Percentiles rank a stretch among this genome's conserved stretches.
These are phyloP conservation scores for Coemansia biformis DNA, from an alignment of 192 early-diverging fungal species.

Conservation along the genomic window DNA sequence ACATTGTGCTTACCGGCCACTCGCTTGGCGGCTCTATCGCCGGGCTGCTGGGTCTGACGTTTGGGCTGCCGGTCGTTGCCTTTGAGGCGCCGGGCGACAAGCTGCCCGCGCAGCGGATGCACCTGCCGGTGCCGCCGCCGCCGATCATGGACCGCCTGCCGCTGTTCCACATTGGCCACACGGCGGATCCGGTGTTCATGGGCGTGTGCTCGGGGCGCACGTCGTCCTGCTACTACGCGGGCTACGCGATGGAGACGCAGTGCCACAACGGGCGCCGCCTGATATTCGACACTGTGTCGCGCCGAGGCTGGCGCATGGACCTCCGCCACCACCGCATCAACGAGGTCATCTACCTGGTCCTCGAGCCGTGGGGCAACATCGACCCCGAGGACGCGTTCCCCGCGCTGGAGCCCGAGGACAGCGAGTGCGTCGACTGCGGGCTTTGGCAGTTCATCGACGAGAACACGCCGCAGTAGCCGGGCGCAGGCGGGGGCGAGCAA, in stretches of 20 bases:
- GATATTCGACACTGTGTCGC: slow-evolving; percentile 64
- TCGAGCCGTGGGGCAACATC: slow-evolving; percentile 43
- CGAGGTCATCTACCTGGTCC: slow-evolving; percentile 63
- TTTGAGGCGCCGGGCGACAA: slow-evolving; percentile 84
- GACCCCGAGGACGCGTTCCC: slow-evolving; percentile 36
- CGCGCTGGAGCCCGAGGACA: slow-evolving; percentile 26
- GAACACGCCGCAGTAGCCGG: slow-evolving; percentile 38
- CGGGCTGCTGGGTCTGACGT: slow-evolving; percentile 71
- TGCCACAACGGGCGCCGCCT: slow-evolving; percentile 77
- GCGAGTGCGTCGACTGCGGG: slow-evolving; percentile 72
- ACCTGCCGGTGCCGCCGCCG: slow-evolving; percentile 63
- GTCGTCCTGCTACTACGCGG: slow-evolving; percentile 63
- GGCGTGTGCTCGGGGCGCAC: slow-evolving; percentile 72
- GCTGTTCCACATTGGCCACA: slow-evolving; percentile 89
- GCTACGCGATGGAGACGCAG: slow-evolving; percentile 71
- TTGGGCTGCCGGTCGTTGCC: slow-evolving; percentile 73
- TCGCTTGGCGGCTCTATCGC: slow-evolving; percentile 78
- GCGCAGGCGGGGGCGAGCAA: no score
- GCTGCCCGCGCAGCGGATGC: slow-evolving; percentile 70
- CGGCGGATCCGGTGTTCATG: slow-evolving; percentile 84
- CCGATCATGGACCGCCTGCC: slow-evolving; percentile 56
- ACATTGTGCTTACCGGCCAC: slow-evolving; percentile 81
- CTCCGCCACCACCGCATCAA: slow-evolving; percentile 76
- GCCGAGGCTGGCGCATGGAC: slow-evolving; percentile 61
- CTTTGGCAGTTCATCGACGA: slow-evolving; percentile 67